Percentiles rank a stretch among this genome's conserved stretches.
phyloP scores from a whole-genome alignment of 1,284 basidiomycete species.

The Trichosporon sp. region DNA sequence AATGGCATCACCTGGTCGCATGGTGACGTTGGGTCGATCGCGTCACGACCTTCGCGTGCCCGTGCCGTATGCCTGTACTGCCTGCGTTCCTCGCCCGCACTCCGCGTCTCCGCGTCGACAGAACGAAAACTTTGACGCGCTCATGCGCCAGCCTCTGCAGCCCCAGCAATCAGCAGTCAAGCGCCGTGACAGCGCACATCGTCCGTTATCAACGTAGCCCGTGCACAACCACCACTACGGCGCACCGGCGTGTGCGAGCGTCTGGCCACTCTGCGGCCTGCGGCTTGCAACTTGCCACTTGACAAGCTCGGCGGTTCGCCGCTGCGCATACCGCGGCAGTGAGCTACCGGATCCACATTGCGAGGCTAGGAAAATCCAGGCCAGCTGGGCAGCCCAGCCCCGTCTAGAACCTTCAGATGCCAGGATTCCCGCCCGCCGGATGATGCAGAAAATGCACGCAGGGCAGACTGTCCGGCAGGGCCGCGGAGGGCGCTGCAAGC shows the following conservation, averaged over 20 bases:
- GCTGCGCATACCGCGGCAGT: background rate
- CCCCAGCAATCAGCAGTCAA: too few species aligned
- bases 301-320: background rate
- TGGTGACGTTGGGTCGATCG: background rate
- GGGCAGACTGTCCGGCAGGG: background rate
- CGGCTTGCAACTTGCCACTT: background rate
- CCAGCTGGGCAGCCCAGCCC: background rate
- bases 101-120: background rate
- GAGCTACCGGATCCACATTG: background rate
- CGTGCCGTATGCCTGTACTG: background rate
- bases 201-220: background rate
- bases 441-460: background rate
- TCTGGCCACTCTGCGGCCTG: background rate
- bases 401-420: conserved; percentile 11
- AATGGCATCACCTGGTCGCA: background rate
- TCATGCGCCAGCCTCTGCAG: background rate
- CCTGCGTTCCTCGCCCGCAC: background rate
- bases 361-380: too few species aligned
- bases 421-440: background rate
- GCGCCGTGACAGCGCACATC: background rate
- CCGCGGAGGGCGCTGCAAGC: background rate
- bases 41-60: conserved; percentile 10
- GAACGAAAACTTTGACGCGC: too few species aligned
- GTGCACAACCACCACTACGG: background rate
- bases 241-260: background rate